Evolutionary conservation across 805 yeast genomes (phyloP).

Genomic region (Ogataea naganishii): DNA sequence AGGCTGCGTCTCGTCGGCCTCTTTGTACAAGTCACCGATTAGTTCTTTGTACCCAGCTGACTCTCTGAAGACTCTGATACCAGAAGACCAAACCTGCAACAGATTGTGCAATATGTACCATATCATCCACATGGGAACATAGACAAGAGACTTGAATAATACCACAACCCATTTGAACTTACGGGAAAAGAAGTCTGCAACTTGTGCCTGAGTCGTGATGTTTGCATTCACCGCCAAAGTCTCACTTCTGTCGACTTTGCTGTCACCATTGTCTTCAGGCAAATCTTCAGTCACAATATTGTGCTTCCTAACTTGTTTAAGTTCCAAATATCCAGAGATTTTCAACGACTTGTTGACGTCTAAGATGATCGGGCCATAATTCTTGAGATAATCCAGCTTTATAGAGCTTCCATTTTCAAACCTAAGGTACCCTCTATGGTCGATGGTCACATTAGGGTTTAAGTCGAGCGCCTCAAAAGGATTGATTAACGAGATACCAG

Average conservation of each 20-base stretch:
- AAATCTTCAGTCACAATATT: constrained; percentile 13
- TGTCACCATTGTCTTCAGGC: constrained; percentile 9
- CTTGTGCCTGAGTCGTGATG: neutral
- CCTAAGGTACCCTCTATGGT: constrained; percentile 34
- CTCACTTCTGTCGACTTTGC: constrained; percentile 1
- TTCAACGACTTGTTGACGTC: constrained; percentile 36
- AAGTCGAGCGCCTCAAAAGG: constrained; percentile 39
- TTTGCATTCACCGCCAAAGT: constrained; percentile 2
- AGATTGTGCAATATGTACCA: constrained; percentile 40
- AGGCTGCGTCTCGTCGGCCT: neutral
- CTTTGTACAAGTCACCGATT: neutral
- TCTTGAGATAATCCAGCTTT: constrained; percentile 34
- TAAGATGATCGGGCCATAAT: constrained; percentile 50
- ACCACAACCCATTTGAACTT: constrained; percentile 43
- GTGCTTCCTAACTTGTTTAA: constrained; percentile 3
- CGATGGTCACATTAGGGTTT: constrained; percentile 25
- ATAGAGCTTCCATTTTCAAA: constrained; percentile 26
- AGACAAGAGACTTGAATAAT: constrained; percentile 34
- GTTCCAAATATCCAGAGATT: constrained; percentile 5
- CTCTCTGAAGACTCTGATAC: constrained; percentile 20
- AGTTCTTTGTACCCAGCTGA: constrained; percentile 11
- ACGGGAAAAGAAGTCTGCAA: constrained; percentile 23
- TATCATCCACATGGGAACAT: constrained; percentile 57
- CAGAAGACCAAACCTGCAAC: constrained; percentile 27
- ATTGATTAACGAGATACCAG: constrained; percentile 57